Evolutionary conservation across 441 rosid genomes (phyloP).

Genomic region (Pelargonium myrrhifolium): DNA sequence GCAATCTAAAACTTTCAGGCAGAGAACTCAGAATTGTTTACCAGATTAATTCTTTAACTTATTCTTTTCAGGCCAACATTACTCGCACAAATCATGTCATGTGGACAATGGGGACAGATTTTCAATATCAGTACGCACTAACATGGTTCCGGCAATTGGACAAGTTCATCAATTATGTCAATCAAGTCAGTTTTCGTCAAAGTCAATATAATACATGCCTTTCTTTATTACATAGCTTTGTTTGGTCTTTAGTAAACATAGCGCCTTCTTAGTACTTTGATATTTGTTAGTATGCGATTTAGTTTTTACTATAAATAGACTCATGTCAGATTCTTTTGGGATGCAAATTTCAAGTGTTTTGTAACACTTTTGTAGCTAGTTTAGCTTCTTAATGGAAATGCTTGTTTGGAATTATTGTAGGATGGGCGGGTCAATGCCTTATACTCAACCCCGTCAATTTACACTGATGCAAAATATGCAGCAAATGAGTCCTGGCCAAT

Average conservation of each 20-base stretch:
- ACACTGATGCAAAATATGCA: conserved; percentile 96
- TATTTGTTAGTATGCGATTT: too few species aligned
- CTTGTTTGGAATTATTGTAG: conserved; percentile 33
- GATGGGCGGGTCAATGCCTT: conserved; percentile 98
- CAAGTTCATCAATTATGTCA: conserved; percentile 94
- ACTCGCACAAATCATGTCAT: conserved; percentile 87
- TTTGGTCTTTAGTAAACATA: too few species aligned
- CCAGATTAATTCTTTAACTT: not conserved
- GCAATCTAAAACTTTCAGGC: conserved; percentile 1
- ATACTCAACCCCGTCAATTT: conserved; percentile 94
- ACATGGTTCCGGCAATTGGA: conserved; percentile 96
- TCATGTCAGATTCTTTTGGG: not conserved
- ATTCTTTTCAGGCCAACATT: conserved; percentile 71
- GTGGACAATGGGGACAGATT: conserved; percentile 99
- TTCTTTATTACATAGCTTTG: not conserved
- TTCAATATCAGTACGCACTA: conserved; percentile 87
- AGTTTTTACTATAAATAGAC: too few species aligned
- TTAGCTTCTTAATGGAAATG: conserved; percentile 6
- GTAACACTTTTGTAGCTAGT: not conserved
- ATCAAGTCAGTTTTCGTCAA: conserved; percentile 41
- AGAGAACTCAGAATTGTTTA: not conserved
- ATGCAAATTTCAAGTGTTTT: not conserved
- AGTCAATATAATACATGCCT: not conserved
- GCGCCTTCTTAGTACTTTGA: too few species aligned
- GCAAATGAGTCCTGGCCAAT: conserved; percentile 74